A percentile compares a stretch with the other conserved stretches of the same genome.
phyloP scores from a whole-genome alignment of 306 rosid species.

The Hippophae rhamnoides region DNA sequence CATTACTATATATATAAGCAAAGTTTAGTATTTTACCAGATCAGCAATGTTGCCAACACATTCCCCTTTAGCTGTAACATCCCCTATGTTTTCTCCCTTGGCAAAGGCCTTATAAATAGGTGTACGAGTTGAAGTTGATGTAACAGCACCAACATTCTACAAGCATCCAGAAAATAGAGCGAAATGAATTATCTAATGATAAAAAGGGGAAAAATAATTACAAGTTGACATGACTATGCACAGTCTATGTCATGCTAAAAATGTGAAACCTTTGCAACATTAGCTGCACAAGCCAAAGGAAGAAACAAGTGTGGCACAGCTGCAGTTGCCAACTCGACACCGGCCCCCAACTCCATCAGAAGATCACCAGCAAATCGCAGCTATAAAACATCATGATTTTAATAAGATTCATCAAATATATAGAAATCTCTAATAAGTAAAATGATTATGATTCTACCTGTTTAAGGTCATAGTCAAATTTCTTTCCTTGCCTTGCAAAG shows the following conservation, averaged over 20 bases:
- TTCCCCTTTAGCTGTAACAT: constrained; percentile 99
- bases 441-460: constrained; percentile 41
- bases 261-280: constrained; percentile 65
- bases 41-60: constrained; percentile 96
- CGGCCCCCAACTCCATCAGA: constrained; percentile 96
- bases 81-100: constrained; percentile 96
- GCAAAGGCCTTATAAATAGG: constrained; percentile 99
- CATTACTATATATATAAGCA: not conserved
- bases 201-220: constrained; percentile 13
- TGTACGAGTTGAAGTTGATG: constrained; percentile 96
- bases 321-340: constrained; percentile 84
- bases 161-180: constrained; percentile 19
- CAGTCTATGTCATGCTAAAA: constrained; percentile 1
- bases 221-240: constrained; percentile 5
- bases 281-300: constrained; percentile 98
- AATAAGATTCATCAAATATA: not conserved
- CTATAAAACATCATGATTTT: constrained; percentile 27
- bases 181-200: too few species aligned
- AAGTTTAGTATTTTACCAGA: constrained; percentile 48
- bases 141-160: constrained; percentile 94
- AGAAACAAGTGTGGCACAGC: constrained; percentile 88
- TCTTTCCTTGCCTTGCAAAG: constrained; percentile 91
- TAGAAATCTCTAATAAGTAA: not conserved
- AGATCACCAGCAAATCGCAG: constrained; percentile 90
- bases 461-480: constrained; percentile 91